Conservation (phyloP, 345 rosid species). For the Leavenworthia alabamica region DNA sequence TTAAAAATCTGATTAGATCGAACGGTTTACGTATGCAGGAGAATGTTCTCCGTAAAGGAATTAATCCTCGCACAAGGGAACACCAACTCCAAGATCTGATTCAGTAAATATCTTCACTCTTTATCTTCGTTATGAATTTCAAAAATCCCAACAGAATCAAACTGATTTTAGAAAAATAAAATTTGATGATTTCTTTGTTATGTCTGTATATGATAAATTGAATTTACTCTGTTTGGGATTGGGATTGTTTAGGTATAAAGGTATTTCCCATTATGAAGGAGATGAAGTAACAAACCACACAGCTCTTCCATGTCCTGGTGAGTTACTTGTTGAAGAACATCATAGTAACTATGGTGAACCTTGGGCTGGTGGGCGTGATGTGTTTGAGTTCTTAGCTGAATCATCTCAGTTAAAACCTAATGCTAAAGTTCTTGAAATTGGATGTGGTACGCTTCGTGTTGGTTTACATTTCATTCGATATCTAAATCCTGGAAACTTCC, state of each 20-base stretch:
- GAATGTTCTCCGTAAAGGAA: conserved; percentile 81
- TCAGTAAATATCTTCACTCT: conserved; percentile 36
- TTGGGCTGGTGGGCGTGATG: conserved; percentile 95
- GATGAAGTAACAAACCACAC: conserved; percentile 54
- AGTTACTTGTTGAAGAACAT: conserved; percentile 88
- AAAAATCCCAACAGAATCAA: not conserved
- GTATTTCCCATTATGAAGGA: conserved; percentile 76
- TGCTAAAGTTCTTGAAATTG: conserved; percentile 75
- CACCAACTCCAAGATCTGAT: conserved; percentile 73
- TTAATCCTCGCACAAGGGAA: conserved; percentile 84
- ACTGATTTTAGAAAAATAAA: too few relatives aligned
- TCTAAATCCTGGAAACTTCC: conserved; percentile 51
- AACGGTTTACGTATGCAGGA: conserved; percentile 85
- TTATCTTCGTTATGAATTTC: not conserved
- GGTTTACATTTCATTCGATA: conserved; percentile 81
- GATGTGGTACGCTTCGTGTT: conserved; percentile 86
- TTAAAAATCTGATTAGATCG: conserved; percentile 61
- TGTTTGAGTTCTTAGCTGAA: conserved; percentile 84
- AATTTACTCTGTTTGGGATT: not conserved
- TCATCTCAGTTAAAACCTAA: conserved; percentile 41
- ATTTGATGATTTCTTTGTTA: not conserved
- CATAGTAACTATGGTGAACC: conserved; percentile 97
- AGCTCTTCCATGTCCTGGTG: conserved; percentile 81
- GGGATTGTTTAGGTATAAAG: conserved; percentile 52
- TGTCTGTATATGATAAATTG: not conserved